phyloP scores from a whole-genome alignment of 1,139 yeast genomes.

The Yamadazyma conglobata region DNA sequence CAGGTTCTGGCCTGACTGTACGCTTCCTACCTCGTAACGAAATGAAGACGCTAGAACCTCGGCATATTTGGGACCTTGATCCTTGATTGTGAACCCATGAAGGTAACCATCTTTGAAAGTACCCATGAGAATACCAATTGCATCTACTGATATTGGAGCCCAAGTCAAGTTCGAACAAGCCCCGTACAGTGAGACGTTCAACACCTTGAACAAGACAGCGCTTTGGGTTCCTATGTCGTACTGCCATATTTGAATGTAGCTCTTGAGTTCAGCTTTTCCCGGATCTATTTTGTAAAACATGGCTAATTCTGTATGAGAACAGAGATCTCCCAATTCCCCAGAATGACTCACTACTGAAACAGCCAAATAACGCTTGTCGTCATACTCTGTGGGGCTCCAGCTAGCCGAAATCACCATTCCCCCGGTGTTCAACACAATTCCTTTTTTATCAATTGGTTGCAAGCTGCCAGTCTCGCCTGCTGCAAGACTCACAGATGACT shows the following conservation, averaged over 20 bases:
- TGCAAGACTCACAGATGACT: not conserved
- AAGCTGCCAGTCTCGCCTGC: constrained; percentile 4
- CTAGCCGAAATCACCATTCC: constrained; percentile 52
- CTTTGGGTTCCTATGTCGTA: constrained; percentile 26
- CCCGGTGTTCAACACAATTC: constrained; percentile 50
- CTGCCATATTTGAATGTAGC: constrained; percentile 49
- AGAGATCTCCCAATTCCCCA: constrained; percentile 19
- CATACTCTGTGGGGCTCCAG: constrained; percentile 44
- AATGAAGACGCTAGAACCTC: constrained; percentile 27
- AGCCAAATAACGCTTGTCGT: constrained; percentile 41
- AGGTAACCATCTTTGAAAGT: constrained; percentile 62
- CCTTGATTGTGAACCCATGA: constrained; percentile 36
- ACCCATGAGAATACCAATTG: constrained; percentile 50
- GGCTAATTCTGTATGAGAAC: constrained; percentile 33
- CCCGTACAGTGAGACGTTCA: constrained; percentile 47
- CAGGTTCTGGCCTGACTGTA: constrained; percentile 9
- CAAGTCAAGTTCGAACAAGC: constrained; percentile 52
- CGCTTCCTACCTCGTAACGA: constrained; percentile 22
- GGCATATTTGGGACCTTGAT: constrained; percentile 18
- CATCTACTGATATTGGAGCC: constrained; percentile 32
- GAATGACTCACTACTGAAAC: constrained; percentile 42
- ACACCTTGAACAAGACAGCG: constrained; percentile 28
- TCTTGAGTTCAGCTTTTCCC: constrained; percentile 17
- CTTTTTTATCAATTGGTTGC: constrained; percentile 29
- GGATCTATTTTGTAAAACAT: constrained; percentile 19